Base-by-base conservation (phyloP, 176 grass and related monocot species). In the Dactylis glomerata region DNA sequence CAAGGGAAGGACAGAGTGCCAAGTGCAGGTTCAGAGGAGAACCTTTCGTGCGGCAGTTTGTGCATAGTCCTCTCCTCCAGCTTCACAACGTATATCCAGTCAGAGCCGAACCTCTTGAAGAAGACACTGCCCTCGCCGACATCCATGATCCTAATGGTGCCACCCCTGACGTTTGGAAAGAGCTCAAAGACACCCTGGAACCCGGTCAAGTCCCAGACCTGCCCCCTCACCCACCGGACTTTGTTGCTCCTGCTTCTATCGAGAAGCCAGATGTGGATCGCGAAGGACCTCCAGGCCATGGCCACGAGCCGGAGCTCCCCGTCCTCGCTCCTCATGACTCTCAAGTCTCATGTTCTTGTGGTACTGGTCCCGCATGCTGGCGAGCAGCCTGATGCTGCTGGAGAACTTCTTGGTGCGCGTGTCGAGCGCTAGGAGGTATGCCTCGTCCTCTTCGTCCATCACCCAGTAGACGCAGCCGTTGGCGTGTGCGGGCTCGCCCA, bases 321-420 rank as follows among this genome's bases (percentile, higher is more conserved):
- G 55, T 61, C 22, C 14, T n/a, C n/a, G n/a, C n/a, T n/a, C n/a
- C n/a, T n/a, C n/a, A n/a, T n/a, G n/a, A n/a, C n/a, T n/a, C n/a
- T 78, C 50, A n/a, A 78, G 23, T 1, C 76, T 15, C n/a, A 62
- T 44, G 76, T 78, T 78, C 54, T 54, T 1, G 6, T 42, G 7
- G 8, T 41, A 78, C 17, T 15, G 22, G 22, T 14, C 5, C 5
- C 76, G 23, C 54, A 27, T 78, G 52, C 54, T 9, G 34, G 32
- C 5, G 3, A 20, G 55, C 36, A 78, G 36, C 6, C 19, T 44
- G 34, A 78, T 62, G 76, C 9, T 30, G 58, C 26, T 45, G 76
- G 76, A 78, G 76, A 78, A 78, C 23, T 59, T 14, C 55, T 78
- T 78, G 22, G 54, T 61, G 76, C 76, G 36, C 8, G 37, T 10